These are phyloP conservation scores for Rubia balearica DNA, from an alignment of 305 asterid genomes.

Conservation along the genomic window DNA sequence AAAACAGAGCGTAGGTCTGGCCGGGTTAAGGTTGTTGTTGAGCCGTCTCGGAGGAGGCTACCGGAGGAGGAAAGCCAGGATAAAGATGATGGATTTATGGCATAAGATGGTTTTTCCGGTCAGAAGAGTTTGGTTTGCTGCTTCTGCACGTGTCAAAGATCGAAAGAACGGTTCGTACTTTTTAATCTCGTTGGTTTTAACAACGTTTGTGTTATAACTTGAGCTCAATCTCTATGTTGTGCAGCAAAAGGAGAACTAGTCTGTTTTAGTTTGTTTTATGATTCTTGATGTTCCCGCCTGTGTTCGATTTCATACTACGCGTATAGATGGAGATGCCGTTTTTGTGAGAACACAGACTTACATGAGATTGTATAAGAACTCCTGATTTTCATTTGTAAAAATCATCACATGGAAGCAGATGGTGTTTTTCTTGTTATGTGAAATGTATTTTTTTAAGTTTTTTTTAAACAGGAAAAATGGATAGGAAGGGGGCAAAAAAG, in stretches of 20 bases:
- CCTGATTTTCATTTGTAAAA: not conserved
- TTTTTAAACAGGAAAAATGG: not conserved
- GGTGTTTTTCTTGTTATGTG: not conserved
- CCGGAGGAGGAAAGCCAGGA: constrained; percentile 56
- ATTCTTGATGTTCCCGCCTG: not conserved
- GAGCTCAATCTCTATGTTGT: not conserved
- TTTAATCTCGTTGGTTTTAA: not conserved
- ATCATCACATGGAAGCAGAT: not conserved
- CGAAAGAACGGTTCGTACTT: constrained; percentile 57
- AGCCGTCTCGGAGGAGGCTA: constrained; percentile 59
- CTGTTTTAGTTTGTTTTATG: not conserved
- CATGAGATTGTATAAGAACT: not conserved
- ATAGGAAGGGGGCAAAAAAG: not conserved
- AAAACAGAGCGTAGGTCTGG: constrained; percentile 38
- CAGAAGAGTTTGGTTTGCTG: constrained; percentile 65
- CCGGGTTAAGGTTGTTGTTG: constrained; percentile 51
- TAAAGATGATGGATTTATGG: constrained; percentile 74
- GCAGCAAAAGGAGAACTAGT: not conserved
- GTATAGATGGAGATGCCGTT: not conserved
- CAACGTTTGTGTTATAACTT: not conserved
- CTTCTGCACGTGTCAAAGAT: constrained; percentile 68
- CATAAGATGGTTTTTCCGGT: constrained; percentile 77
- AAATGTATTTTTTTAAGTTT: not conserved
- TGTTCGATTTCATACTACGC: not conserved
- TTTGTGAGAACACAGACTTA: too few species aligned